Evolutionary conservation across 306 rosid species (phyloP).

Genomic region (Pterocarpus santalinus): DNA sequence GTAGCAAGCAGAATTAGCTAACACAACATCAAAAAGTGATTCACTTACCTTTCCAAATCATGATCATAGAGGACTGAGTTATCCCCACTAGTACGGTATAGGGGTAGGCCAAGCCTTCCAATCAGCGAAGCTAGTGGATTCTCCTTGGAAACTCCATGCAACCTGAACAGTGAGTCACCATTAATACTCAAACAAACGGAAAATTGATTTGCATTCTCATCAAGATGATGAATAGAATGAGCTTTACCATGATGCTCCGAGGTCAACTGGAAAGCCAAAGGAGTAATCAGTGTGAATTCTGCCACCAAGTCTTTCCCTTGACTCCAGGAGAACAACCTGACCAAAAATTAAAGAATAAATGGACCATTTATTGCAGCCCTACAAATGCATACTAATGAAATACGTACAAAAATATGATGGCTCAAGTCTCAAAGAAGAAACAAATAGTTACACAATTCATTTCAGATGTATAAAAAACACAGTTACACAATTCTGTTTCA

Average conservation of each 20-base stretch:
- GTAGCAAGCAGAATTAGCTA: background rate
- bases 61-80: conserved; percentile 98
- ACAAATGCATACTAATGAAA: background rate
- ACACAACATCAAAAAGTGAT: conserved; percentile 1
- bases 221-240: background rate
- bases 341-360: background rate
- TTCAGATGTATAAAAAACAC: too few species aligned
- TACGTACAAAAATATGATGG: background rate
- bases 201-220: conserved; percentile 1
- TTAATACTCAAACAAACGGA: background rate
- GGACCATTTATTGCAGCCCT: background rate
- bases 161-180: conserved; percentile 60
- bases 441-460: background rate
- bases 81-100: conserved; percentile 95
- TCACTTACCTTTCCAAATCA: conserved; percentile 86
- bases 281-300: conserved; percentile 91
- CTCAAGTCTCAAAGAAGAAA: conserved; percentile 24
- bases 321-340: conserved; percentile 92
- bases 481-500: background rate
- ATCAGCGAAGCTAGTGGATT: conserved; percentile 96
- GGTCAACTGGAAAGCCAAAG: conserved; percentile 95
- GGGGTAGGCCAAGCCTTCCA: conserved; percentile 93
- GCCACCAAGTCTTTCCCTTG: conserved; percentile 92
- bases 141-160: conserved; percentile 96
- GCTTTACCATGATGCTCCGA: conserved; percentile 95